These are phyloP conservation scores for Ustilago bromivora DNA, from an alignment of 1,284 basidiomycete genomes.

Conservation along the genomic window DNA sequence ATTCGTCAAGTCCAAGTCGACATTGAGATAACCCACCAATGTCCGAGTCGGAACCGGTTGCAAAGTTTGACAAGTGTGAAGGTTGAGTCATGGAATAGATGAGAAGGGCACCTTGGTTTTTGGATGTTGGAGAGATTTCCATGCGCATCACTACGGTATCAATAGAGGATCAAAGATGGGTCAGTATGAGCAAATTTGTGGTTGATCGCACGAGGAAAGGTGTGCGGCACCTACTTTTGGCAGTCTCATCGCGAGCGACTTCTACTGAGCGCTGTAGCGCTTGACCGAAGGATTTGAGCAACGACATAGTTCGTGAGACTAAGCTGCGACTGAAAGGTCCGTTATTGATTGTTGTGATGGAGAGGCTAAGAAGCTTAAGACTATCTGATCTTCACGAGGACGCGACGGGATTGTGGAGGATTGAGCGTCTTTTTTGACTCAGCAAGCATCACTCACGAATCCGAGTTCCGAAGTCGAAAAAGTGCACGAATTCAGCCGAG, in stretches of 20 bases:
- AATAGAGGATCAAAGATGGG: not conserved
- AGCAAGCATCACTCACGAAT: slow-evolving; percentile 4
- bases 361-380: not conserved
- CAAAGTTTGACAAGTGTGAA: slow-evolving; percentile 71
- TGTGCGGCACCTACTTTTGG: slow-evolving; percentile 42
- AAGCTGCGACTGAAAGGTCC: not conserved
- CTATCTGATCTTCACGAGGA: not conserved
- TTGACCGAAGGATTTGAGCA: slow-evolving; percentile 43
- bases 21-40: slow-evolving; percentile 84
- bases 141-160: slow-evolving; percentile 58
- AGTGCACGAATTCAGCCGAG: slow-evolving; percentile 12
- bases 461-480: slow-evolving; percentile 8
- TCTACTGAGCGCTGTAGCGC: slow-evolving; percentile 63
- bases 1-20: slow-evolving; percentile 54
- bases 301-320: slow-evolving; percentile 47
- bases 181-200: slow-evolving; percentile 4
- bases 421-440: slow-evolving; percentile 19
- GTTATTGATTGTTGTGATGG: not conserved
- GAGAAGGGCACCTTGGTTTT: slow-evolving; percentile 46
- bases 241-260: slow-evolving; percentile 56
- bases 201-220: not conserved
- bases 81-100: slow-evolving; percentile 55
- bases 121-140: slow-evolving; percentile 58
- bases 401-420: slow-evolving; percentile 27
- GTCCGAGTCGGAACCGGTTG: slow-evolving; percentile 83